phyloP scores from a whole-genome alignment of 2,329 filamentous ascomycete species.

The Penicillium sp. region DNA sequence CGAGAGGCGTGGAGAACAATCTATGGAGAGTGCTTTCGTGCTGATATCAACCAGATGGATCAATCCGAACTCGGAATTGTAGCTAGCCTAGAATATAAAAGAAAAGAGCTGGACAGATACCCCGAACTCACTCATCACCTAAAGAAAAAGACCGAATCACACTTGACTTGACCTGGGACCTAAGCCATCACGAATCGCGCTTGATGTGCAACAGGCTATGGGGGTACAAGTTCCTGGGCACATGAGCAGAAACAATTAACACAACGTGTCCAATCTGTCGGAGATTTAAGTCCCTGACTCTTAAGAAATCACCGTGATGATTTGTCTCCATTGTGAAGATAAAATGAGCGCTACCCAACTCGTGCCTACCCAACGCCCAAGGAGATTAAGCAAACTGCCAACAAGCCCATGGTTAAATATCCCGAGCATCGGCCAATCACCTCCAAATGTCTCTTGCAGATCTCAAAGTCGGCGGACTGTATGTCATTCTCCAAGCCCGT shows the following conservation, averaged over 20 bases:
- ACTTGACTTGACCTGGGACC: not conserved
- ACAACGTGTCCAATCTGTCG: not conserved
- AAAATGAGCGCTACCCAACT: not conserved
- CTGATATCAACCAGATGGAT: not conserved
- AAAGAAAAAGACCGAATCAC: not conserved
- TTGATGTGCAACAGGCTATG: not conserved
- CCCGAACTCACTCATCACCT: not conserved
- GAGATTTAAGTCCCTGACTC: not conserved
- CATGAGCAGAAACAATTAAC: not conserved
- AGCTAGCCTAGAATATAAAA: not conserved
- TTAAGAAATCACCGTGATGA: not conserved
- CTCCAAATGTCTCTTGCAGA: conserved; percentile 1
- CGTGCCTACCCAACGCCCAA: not conserved
- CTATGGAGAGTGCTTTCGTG: not conserved
- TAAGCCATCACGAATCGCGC: not conserved
- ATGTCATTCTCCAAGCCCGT: conserved; percentile 28
- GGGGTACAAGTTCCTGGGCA: not conserved
- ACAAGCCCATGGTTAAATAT: not conserved
- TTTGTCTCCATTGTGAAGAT: not conserved
- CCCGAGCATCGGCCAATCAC: not conserved
- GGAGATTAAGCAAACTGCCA: not conserved
- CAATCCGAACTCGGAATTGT: not conserved
- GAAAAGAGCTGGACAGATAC: not conserved
- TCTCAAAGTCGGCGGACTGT: conserved; percentile 18
- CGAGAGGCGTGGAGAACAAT: no score